A percentile compares a stretch with the other conserved stretches of the same genome.
These are phyloP conservation scores for Dothiorella sarmentorum DNA, from an alignment of 2,329 filamentous ascomycete species.

Conservation along the genomic window DNA sequence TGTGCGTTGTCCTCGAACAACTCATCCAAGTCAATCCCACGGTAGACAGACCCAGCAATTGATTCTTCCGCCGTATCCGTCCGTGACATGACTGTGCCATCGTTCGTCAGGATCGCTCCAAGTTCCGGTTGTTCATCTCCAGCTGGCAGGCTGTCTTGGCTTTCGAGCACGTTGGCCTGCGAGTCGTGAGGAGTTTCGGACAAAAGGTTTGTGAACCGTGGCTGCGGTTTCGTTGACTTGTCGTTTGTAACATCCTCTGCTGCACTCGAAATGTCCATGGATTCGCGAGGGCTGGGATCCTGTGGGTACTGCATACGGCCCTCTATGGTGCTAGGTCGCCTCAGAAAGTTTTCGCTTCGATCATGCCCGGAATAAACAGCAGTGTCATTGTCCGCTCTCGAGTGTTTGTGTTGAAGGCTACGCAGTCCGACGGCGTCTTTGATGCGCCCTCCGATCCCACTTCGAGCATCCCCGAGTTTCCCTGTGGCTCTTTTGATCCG, in stretches of 20 bases:
- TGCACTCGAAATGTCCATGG: conserved; percentile 12
- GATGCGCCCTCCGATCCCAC: conserved; percentile 72
- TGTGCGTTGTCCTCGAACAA: conserved; percentile 49
- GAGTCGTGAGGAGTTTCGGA: conserved; percentile 36
- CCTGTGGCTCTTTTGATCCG: conserved; percentile 72
- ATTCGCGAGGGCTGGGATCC: conserved; percentile 12
- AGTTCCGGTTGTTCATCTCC: conserved; percentile 25
- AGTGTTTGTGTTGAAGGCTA: conserved; percentile 39
- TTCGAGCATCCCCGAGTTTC: conserved; percentile 75
- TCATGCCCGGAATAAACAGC: neutral
- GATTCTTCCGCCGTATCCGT: conserved; percentile 51
- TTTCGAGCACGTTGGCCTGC: conserved; percentile 23
- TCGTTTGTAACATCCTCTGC: conserved; percentile 1
- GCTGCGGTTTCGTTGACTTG: neutral
- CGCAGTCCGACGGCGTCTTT: conserved; percentile 73
- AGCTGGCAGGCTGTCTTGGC: conserved; percentile 21
- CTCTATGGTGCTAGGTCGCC: neutral
- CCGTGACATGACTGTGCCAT: conserved; percentile 27
- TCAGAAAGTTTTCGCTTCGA: neutral
- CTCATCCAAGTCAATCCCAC: conserved; percentile 57
- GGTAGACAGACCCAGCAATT: conserved; percentile 56
- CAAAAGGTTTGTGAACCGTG: conserved; percentile 26
- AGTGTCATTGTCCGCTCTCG: conserved; percentile 39
- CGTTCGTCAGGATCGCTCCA: conserved; percentile 18
- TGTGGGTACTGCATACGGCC: neutral